Evolutionary conservation across 305 asterid genomes (phyloP).

Genomic region (Coffea humblotiana): DNA sequence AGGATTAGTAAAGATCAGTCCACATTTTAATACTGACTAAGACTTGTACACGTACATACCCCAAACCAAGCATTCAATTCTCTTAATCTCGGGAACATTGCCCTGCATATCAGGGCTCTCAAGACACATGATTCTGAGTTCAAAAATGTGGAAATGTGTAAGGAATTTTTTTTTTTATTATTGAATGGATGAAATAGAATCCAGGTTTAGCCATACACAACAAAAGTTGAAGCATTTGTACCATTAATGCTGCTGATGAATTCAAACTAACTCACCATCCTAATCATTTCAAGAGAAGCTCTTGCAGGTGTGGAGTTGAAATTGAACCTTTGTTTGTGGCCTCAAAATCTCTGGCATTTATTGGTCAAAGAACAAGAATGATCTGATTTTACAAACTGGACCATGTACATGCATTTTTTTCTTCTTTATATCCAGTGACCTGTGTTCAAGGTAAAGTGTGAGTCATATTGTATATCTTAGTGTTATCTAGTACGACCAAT

Average conservation of each 20-base stretch:
- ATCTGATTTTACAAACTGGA: not conserved
- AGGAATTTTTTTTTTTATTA: not conserved
- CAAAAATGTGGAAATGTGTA: not conserved
- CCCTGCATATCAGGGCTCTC: slow-evolving; percentile 3
- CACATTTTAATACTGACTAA: not conserved
- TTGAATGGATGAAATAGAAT: not conserved
- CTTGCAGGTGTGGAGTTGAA: not conserved
- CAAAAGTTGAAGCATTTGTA: not conserved
- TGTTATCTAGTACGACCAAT: not conserved
- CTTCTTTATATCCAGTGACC: not conserved
- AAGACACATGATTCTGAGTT: not conserved
- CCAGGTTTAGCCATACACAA: not conserved
- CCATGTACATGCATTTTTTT: not conserved
- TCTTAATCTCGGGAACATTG: not conserved
- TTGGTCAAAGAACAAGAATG: not conserved
- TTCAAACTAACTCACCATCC: slow-evolving; percentile 11
- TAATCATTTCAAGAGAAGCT: not conserved
- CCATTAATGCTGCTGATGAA: not conserved
- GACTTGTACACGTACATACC: not conserved
- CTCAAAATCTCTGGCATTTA: not conserved
- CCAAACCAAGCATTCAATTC: not conserved
- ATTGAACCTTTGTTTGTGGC: not conserved
- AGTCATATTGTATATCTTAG: not conserved
- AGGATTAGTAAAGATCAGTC: not conserved
- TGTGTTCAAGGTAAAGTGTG: not conserved